Evolutionary conservation across 2,329 filamentous ascomycete genomes (phyloP), one percentile per base, ranked within the genome.

Genomic region (Botrytis galanthina): DNA sequence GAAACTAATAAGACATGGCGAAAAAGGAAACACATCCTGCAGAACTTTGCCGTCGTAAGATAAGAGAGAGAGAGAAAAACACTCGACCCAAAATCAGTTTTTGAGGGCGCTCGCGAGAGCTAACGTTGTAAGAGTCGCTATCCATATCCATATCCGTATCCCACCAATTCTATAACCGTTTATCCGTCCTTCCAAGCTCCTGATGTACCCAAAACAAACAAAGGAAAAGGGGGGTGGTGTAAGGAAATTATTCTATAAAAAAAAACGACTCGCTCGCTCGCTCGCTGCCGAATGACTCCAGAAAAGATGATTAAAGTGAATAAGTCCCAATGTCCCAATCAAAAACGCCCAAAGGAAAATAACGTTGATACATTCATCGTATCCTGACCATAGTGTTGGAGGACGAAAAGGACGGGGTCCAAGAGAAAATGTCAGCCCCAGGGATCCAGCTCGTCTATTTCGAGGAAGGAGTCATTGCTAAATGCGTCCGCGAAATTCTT

Each of bases 91-190:
- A 54, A 12, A 54, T n/a, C 26, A 29, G 48, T 54, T 48, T 46
- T 48, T 46, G 57, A 37, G 44, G 44, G 57, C 39, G 69, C 69
- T 48, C 57, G 69, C n/a, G 69, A 71, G 69, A 63, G 57, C 69
- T 37, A 71, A 63, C 69, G 59, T 71, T 71, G 54, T 71, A 57
- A 35, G 37, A 51, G 42, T 59, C 66, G n/a, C 54, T 35, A 48
- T 70, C 29, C 68, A 29, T 29, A 70, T 35, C 37, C 68, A 29
- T 35, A 46, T 70, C 22, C 68, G 8, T 29, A 46, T 35, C 37
- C 68, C 39, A 37, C 68, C 29, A 48, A 44, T 35, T 54, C 37
- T 39, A 20, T 39, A 39, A 39, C 32, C 32, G 59, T 61, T 6
- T 61, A 61, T 61, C 64, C 32, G 26, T 67, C 46, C 32, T 48